Evolutionary conservation across 352 stramenopile genomes (phyloP).

Genomic region (Pythium pyrilobum): DNA sequence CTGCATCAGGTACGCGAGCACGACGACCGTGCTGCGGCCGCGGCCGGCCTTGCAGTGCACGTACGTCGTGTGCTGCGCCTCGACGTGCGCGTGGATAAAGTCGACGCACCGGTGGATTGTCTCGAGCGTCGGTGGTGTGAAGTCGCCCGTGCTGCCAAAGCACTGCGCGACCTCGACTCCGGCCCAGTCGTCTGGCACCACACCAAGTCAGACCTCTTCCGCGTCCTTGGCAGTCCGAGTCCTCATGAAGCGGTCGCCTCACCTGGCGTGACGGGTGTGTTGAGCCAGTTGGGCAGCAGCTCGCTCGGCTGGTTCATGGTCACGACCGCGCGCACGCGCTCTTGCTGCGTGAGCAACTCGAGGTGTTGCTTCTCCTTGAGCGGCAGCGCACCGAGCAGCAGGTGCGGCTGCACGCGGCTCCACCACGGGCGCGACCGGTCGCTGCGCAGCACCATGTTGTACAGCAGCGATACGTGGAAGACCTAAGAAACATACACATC

Average conservation of each 20-base stretch:
- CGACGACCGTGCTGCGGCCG: conserved; percentile 65
- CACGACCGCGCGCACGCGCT: conserved; percentile 61
- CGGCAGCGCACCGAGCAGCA: conserved; percentile 69
- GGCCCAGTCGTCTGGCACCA: conserved; percentile 45
- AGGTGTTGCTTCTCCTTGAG: conserved; percentile 54
- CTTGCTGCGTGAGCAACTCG: conserved; percentile 37
- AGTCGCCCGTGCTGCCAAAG: conserved; percentile 61
- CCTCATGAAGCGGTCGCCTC: no score
- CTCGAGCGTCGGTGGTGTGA: conserved; percentile 56
- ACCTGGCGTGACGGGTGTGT: conserved; percentile 58
- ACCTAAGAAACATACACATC: conserved; percentile 21
- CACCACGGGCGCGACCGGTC: conserved; percentile 59
- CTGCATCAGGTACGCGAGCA: conserved; percentile 66
- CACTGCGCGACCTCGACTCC: conserved; percentile 42
- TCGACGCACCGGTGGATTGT: conserved; percentile 51
- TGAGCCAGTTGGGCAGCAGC: conserved; percentile 58
- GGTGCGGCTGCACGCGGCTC: conserved; percentile 51
- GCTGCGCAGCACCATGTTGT: conserved; percentile 56
- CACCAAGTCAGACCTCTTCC: not conserved
- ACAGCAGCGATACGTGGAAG: conserved; percentile 77
- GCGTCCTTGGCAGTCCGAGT: no score
- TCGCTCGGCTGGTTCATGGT: conserved; percentile 76
- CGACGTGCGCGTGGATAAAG: conserved; percentile 62
- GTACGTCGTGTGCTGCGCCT: conserved; percentile 55
- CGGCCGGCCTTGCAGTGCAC: conserved; percentile 81